A percentile compares a stretch with the other conserved stretches of the same genome.
phyloP scores from a whole-genome alignment of 768 basidiomycete species.

The Mycena pura region DNA sequence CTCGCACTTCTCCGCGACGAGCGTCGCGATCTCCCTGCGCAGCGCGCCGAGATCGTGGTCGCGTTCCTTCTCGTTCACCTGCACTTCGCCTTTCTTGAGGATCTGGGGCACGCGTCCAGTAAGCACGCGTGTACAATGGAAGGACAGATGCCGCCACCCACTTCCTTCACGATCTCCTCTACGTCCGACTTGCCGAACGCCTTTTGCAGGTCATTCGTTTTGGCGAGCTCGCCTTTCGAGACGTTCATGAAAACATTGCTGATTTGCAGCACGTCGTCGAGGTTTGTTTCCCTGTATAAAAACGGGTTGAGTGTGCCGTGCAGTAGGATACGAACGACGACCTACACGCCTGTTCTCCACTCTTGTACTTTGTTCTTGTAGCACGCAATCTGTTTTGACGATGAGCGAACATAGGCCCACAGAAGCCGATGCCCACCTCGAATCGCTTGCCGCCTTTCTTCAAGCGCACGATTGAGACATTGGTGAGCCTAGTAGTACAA shows the following conservation, averaged over 20 bases:
- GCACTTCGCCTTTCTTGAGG: constrained; percentile 93
- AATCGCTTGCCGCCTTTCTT: constrained; percentile 98
- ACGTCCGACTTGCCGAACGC: constrained; percentile 83
- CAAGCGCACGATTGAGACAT: constrained; percentile 93
- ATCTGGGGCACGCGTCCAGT: constrained; percentile 58
- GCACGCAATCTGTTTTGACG: constrained; percentile 96
- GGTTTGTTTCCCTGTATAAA: constrained; percentile 76
- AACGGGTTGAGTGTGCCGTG: neutral
- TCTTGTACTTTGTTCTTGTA: constrained; percentile 99
- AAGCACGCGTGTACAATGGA: neutral
- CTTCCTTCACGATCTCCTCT: constrained; percentile 82
- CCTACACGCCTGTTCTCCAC: constrained; percentile 90
- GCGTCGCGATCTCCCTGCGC: constrained; percentile 88
- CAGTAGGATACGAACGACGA: constrained; percentile 15
- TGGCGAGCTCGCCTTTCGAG: constrained; percentile 93
- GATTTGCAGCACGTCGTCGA: constrained; percentile 97
- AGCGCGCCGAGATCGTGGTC: constrained; percentile 86
- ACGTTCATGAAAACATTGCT: constrained; percentile 96
- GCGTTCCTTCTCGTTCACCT: constrained; percentile 96
- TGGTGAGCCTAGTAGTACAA: constrained; percentile 83
- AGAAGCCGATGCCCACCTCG: constrained; percentile 62
- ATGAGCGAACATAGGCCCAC: neutral
- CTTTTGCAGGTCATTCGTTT: constrained; percentile 88
- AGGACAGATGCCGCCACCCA: constrained; percentile 58
- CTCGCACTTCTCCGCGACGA: constrained; percentile 95